These are phyloP conservation scores for Fomitopsis schrenkii DNA, from an alignment of 1,284 basidiomycete species.

Conservation along the genomic window DNA sequence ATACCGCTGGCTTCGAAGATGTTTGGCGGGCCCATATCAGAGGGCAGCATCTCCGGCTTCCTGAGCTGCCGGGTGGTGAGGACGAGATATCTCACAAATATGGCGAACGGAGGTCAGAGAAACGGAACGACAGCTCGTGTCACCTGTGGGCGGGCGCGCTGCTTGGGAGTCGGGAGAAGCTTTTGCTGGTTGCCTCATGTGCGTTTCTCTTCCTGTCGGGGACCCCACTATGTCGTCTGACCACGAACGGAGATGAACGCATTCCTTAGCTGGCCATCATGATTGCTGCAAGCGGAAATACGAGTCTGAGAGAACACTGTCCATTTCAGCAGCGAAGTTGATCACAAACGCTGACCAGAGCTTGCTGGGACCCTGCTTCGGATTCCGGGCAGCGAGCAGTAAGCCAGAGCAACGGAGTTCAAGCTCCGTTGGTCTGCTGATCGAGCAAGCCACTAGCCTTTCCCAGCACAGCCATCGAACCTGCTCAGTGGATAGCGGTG, in stretches of 20 bases:
- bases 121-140: background rate
- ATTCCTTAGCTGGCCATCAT: background rate
- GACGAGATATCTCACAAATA: background rate
- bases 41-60: background rate
- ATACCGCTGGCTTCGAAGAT: background rate
- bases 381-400: background rate
- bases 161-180: background rate
- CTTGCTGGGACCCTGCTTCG: background rate
- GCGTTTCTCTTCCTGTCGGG: background rate
- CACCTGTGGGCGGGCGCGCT: background rate
- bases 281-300: background rate
- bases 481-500: background rate
- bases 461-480: background rate
- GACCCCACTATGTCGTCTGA: slow-evolving; percentile 1
- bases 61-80: background rate
- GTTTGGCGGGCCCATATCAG: background rate
- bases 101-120: background rate
- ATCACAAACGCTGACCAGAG: background rate
- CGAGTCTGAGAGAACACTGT: background rate
- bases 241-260: background rate
- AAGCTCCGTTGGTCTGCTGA: slow-evolving; percentile 1
- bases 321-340: background rate
- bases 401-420: background rate
- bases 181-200: background rate
- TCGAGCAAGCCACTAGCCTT: background rate